Base-by-base conservation (phyloP, 1,139 yeast species). In the Debaryomyces robertsiae region DNA sequence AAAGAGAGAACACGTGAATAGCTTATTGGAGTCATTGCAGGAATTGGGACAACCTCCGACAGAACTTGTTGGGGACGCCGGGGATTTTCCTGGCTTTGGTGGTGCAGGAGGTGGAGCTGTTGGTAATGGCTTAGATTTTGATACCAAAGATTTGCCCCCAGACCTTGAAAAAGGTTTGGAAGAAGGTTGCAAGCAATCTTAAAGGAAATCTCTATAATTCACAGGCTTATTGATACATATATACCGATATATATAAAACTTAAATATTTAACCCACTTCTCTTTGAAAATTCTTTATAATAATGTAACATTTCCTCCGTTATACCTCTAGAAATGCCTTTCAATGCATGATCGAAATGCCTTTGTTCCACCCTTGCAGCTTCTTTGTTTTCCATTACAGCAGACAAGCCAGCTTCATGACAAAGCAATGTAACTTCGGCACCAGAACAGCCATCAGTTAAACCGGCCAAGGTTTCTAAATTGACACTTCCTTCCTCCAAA, bases 361-460 rank as follows among this genome's bases (percentile, higher is more conserved):
- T 67, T 47, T 67, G 68, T 19, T 63, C 61, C 1, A 93, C 95
- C 9, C 54, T 53, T 1, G 60, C 58, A 5, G 88, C 78, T 3
- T 75, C 67, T 10, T 76, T 63, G 49, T 85, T 67, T 51, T 88
- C 96, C 82, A 87, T 88, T 45, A 93, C 84, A 0, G 98, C 97
- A 9, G 87, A 79, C 25, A 93, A 67, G 2, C 98, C 98, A 0
- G 98, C 96, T 60, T 93, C 98, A 58, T 91, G 98, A 53, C 97
- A 88, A 18, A 91, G 63, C 30, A 90, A 74, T 0, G 91, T 95
- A 25, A 93, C 90, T 60, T 93, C 98, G 0, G 98, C 97, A 32
- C 98, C 98, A 0, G 97, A 89, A 54, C 95, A 90, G 0, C 98
- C 98, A 0, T 85, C 93, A 0, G 96, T 86, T n/a, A 87, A 65